Conservation (phyloP, 2,329 filamentous ascomycete species). For the Coniochaeta sp. region DNA sequence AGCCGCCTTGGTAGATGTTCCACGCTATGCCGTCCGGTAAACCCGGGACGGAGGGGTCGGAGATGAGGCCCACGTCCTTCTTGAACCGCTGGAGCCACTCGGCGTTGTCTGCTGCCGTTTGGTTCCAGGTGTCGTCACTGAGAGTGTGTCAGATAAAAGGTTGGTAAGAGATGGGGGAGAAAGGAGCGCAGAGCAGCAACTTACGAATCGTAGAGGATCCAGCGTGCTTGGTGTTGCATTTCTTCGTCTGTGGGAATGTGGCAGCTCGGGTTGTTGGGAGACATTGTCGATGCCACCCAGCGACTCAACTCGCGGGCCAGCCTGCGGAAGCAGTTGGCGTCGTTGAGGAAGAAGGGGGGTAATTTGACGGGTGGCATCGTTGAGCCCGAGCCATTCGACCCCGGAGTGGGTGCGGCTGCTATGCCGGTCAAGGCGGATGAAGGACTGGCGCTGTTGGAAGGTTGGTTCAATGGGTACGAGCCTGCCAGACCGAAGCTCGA, state of each 20-base stretch:
- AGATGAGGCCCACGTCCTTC: constrained; percentile 45
- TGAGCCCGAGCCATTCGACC: not conserved
- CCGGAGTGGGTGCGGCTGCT: not conserved
- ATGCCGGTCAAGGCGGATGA: not conserved
- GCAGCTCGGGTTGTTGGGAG: constrained; percentile 51
- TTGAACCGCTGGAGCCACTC: constrained; percentile 61
- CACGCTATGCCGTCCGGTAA: constrained; percentile 35
- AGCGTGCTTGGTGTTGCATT: constrained; percentile 56
- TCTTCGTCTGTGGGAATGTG: constrained; percentile 56
- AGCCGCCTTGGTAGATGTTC: constrained; percentile 42
- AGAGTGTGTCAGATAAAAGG: constrained; percentile 11
- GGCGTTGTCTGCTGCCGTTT: constrained; percentile 55
- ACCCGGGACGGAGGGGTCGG: constrained; percentile 41
- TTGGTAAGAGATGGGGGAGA: not conserved
- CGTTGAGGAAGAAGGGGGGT: constrained; percentile 44
- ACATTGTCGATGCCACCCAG: constrained; percentile 47
- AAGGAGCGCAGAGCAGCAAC: constrained; percentile 15
- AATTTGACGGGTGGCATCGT: constrained; percentile 14
- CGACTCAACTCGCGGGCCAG: constrained; percentile 46
- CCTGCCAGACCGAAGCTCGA: constrained; percentile 1
- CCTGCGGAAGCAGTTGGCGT: constrained; percentile 53
- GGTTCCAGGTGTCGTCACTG: constrained; percentile 58
- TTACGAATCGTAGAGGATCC: constrained; percentile 56
- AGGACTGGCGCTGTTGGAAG: not conserved
- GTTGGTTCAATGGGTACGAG: not conserved